Evolutionary conservation across 2,329 filamentous ascomycete genomes (phyloP), one percentile per base, ranked within the genome.

Genomic region (Aureobasidium sp.): DNA sequence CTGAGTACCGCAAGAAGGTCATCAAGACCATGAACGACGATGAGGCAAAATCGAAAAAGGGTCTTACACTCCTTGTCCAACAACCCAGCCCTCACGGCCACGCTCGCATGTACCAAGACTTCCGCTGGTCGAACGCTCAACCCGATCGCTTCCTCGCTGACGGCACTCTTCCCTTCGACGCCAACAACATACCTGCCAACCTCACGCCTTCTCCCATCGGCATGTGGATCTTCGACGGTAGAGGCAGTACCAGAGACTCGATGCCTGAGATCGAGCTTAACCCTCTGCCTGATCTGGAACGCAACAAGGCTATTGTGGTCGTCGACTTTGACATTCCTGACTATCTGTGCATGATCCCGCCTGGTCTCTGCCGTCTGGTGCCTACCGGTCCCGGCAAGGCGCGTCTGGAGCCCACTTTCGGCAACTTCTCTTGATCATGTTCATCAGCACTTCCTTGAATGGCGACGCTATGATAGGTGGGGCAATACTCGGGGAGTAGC

Each of bases 251-350:
- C 20, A 6, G 41, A 6, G 15, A 36, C 17, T 53, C 51, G 6
- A 37, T 53, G 23, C 51, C 51, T n/a, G 51, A 53, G 51, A 41
- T 53, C 6, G 51, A 53, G 13, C 7, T 53, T 10, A 34, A 53
- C 15, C 36, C 51, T 13, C n/a, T 53, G 12, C 51, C 51, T 53
- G 36, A 53, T 41, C 51, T 53, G 1, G 34, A 53, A 17, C 51
- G 36, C 51, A 41, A 53, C 51, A 53, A 53, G 51, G 51, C 51
- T 5, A 29, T 53, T n/a, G 36, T 53, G n/a, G 34, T 53, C n/a
- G 15, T 53, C 15, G 51, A 53, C 51, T 53, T 53, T 53, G 51
- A 36, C n/a, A 39, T 39, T 9, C 51, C 51, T 17, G 34, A 53
- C 5, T 53, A 41, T 10, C n/a, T 39, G n/a, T 53, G 51, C 27